Conservation (phyloP, 202 grass and related monocot species). For the Eragrostis tef region DNA sequence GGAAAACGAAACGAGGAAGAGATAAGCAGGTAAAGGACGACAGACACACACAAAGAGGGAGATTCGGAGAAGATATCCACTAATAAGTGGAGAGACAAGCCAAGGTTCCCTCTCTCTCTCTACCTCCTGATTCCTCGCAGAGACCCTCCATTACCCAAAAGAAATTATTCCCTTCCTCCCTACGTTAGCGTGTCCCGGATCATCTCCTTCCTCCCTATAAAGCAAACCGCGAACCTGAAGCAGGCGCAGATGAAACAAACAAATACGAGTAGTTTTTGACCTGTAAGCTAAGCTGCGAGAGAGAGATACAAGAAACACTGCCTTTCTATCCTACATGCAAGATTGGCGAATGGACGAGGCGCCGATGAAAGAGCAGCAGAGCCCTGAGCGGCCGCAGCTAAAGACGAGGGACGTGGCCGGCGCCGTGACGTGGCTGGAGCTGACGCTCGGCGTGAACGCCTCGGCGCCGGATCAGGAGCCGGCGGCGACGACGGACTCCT, state of each 20-base stretch:
- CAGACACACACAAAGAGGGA: neutral
- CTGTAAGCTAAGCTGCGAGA: conserved; percentile 9
- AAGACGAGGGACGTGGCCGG: conserved; percentile 12
- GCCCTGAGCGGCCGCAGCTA: conserved; percentile 9
- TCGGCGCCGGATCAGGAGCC: neutral
- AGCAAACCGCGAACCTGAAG: conserved; percentile 28
- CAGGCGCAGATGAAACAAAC: neutral
- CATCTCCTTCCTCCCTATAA: conserved; percentile 42
- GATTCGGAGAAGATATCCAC: conserved; percentile 37
- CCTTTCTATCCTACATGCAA: conserved; percentile 21
- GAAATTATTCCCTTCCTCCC: conserved; percentile 39
- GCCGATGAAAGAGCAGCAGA: conserved; percentile 49
- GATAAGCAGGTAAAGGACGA: conserved; percentile 53
- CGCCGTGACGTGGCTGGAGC: conserved; percentile 62
- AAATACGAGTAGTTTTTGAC: neutral
- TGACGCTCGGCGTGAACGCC: conserved; percentile 55
- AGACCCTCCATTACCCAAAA: conserved; percentile 48
- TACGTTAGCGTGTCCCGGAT: conserved; percentile 41
- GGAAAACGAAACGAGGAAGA: conserved; percentile 53
- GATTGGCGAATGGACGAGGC: conserved; percentile 39
- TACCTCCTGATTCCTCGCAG: conserved; percentile 52
- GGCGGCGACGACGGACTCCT: conserved; percentile 28
- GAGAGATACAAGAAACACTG: neutral
- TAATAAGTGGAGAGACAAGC: conserved; percentile 23
- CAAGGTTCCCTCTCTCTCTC: conserved; percentile 9